A percentile compares a stretch with the other conserved stretches of the same genome.
Evolutionary conservation across 306 rosid genomes (phyloP).

Genomic region (Betula pendula): DNA sequence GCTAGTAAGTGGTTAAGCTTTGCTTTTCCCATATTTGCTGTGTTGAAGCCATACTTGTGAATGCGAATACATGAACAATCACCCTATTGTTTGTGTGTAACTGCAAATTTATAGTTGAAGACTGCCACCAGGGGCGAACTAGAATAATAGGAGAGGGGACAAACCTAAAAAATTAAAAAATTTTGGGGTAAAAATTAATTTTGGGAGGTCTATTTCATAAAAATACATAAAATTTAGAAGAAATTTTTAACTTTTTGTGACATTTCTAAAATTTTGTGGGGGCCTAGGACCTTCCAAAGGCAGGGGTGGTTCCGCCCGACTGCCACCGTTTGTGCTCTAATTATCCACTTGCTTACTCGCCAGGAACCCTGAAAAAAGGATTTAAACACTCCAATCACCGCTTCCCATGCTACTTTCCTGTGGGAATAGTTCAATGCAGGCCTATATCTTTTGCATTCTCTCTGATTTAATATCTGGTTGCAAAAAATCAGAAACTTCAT

Average conservation of each 20-base stretch:
- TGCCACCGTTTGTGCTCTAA: not conserved
- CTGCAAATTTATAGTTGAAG: not conserved
- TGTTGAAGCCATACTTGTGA: not conserved
- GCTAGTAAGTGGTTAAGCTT: conserved; percentile 52
- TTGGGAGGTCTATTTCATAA: too few species aligned
- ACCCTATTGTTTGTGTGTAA: not conserved
- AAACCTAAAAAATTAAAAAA: too few species aligned
- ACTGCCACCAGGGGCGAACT: not conserved
- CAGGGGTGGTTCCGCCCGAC: too few species aligned
- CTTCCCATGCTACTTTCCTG: not conserved
- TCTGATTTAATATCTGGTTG: not conserved
- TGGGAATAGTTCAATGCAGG: not conserved
- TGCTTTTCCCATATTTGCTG: not conserved
- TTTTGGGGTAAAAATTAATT: too few species aligned
- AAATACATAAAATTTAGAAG: too few species aligned
- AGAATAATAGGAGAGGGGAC: too few species aligned
- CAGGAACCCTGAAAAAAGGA: too few species aligned
- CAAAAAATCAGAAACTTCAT: not conserved
- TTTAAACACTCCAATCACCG: not conserved
- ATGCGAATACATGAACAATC: not conserved
- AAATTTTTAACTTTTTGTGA: too few species aligned
- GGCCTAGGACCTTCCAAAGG: too few species aligned
- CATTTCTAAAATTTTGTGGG: too few species aligned
- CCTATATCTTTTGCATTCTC: not conserved
- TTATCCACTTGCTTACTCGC: not conserved